Percentiles rank a stretch among this genome's conserved stretches.
These are phyloP conservation scores for Plasmodium malariae DNA, from an alignment of 169 alveolate species.

Conservation along the genomic window DNA sequence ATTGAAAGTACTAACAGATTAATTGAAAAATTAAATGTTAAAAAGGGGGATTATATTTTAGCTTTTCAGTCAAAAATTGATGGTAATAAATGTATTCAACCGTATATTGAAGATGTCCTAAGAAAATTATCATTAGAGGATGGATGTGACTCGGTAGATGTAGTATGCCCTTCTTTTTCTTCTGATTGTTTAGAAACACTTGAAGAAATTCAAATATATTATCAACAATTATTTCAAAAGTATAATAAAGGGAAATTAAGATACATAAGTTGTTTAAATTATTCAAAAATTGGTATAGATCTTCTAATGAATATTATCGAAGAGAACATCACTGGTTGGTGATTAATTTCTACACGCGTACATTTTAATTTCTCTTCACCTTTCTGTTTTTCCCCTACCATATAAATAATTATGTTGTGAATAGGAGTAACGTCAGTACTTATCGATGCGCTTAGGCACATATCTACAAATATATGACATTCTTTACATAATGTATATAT, in stretches of 20 bases:
- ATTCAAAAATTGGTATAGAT: slow-evolving; percentile 60
- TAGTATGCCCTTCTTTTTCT: slow-evolving; percentile 72
- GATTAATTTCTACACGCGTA: neutral
- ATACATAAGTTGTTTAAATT: slow-evolving; percentile 62
- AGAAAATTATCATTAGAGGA: slow-evolving; percentile 24
- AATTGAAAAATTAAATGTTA: slow-evolving; percentile 32
- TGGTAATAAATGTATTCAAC: slow-evolving; percentile 64
- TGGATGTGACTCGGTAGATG: slow-evolving; percentile 31
- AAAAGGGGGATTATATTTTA: slow-evolving; percentile 49
- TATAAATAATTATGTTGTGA: no score
- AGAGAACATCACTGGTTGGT: slow-evolving; percentile 57
- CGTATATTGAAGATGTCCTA: slow-evolving; percentile 56
- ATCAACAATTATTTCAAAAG: slow-evolving; percentile 24
- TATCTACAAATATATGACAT: no score
- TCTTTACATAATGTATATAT: no score
- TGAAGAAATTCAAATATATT: slow-evolving; percentile 55
- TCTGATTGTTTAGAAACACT: slow-evolving; percentile 70
- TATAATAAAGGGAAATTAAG: slow-evolving; percentile 41
- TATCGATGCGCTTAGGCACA: no score
- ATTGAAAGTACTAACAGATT: slow-evolving; percentile 67
- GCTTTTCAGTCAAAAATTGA: slow-evolving; percentile 61
- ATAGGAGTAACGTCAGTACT: no score
- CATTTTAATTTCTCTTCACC: neutral
- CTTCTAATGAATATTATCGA: slow-evolving; percentile 44
- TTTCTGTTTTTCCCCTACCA: neutral